Evolutionary conservation across 495 filamentous ascomycete genomes (phyloP), one percentile per base, ranked within the genome.

Genomic region (Xylaria telfairii): DNA sequence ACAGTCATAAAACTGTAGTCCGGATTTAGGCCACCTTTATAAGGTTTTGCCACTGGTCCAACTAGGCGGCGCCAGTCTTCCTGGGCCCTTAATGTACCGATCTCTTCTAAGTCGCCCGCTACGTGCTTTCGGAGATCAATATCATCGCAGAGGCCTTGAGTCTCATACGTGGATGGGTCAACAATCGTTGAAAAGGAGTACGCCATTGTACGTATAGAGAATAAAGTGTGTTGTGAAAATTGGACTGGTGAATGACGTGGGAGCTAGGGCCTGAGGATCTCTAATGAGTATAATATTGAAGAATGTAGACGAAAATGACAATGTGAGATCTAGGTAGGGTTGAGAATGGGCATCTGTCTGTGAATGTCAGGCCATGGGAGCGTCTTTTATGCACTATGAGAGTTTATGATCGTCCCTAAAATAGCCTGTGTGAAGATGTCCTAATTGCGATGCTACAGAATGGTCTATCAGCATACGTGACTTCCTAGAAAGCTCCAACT

Each of bases 61-160:
- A 81, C 77, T 41, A 64, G 64, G 28, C 68, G 51, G 1, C 64
- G 71, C 79, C 79, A 81, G 51, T 81, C 78, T 49, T 69, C 65
- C 49, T 80, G 78, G 15, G 70, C 72, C n/a, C 72, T 37, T 4
- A 79, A 34, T 10, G 77, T 53, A 4, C 77, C 78, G 10, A 61
- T 41, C 15, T 71, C 66, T 61, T 79, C 79, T 4, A 56, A 57
- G 54, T 71, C 68, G 0, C 42, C 28, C 39, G 68, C 59, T 8
- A 67, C 46, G 53, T 79, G 74, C 44, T 46, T 17, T 5, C 77
- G 70, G 7, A 78, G 59, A n/a, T 70, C 47, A 15, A 78, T 64
- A 21, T 57, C 72, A 32, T 72, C 65, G 28, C 70, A 70, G 7
- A 79, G 72, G 3, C 76, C 77, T 8, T 73, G 65, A 17, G 70